Evolutionary conservation across 495 filamentous ascomycete genomes (phyloP).

Genomic region (Letharia columbiana): DNA sequence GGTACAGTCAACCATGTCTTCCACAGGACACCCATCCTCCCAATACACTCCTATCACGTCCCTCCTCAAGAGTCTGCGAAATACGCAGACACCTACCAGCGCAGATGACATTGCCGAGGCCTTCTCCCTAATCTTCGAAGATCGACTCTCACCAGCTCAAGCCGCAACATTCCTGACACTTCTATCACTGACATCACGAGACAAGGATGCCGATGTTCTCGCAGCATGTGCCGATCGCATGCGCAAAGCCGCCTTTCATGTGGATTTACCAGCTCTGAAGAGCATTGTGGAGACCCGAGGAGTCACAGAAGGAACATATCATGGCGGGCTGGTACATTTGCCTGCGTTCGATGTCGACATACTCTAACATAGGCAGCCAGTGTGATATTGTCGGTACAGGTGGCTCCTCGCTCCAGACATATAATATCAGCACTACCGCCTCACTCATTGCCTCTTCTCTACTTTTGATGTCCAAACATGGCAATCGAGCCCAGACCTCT

Average conservation of each 20-base stretch:
- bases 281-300: slow-evolving; percentile 48
- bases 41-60: slow-evolving; percentile 62
- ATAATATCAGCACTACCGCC: slow-evolving; percentile 92
- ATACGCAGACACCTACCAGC: slow-evolving; percentile 51
- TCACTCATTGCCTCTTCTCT: slow-evolving; percentile 83
- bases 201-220: slow-evolving; percentile 71
- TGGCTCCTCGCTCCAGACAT: slow-evolving; percentile 91
- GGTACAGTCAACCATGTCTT: background rate
- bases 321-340: slow-evolving; percentile 43
- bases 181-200: slow-evolving; percentile 76
- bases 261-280: slow-evolving; percentile 51
- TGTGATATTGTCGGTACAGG: slow-evolving; percentile 98
- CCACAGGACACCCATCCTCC: background rate
- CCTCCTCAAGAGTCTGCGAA: slow-evolving; percentile 67
- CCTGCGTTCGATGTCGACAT: background rate
- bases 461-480: slow-evolving; percentile 84
- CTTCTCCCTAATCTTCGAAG: slow-evolving; percentile 81
- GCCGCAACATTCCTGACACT: slow-evolving; percentile 76
- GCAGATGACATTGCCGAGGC: slow-evolving; percentile 79
- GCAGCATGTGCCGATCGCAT: slow-evolving; percentile 62
- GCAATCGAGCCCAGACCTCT: slow-evolving; percentile 91
- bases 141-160: slow-evolving; percentile 74
- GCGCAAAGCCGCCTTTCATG: slow-evolving; percentile 57
- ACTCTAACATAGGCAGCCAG: slow-evolving; percentile 22
- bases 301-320: slow-evolving; percentile 59